These are phyloP conservation scores for Piper longum DNA, from an alignment of 164 flowering plant genomes.

Conservation along the genomic window DNA sequence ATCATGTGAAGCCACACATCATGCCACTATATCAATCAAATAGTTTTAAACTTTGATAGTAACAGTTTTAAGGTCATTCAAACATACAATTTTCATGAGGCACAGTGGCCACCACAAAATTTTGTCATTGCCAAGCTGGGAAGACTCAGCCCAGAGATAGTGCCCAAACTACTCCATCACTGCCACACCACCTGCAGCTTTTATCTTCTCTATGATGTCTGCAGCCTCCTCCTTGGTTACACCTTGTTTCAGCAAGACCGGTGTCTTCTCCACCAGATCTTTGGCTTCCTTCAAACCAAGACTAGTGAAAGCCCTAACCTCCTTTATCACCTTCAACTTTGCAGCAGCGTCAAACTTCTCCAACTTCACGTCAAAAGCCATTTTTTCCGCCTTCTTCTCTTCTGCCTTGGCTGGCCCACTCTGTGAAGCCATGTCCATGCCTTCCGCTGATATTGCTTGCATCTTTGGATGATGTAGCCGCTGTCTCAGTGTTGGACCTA, in stretches of 20 bases:
- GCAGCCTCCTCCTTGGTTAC: constrained; percentile 75
- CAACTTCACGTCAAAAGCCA: constrained; percentile 70
- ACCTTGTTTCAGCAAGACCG: constrained; percentile 60
- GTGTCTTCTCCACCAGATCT: constrained; percentile 74
- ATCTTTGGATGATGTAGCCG: constrained; percentile 46
- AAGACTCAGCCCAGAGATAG: too few relatives aligned
- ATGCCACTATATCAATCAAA: too few relatives aligned
- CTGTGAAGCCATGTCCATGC: constrained; percentile 38
- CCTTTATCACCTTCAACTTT: constrained; percentile 82
- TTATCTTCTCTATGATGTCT: constrained; percentile 63
- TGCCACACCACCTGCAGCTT: constrained; percentile 66
- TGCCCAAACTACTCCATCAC: constrained; percentile 39
- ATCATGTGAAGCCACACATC: too few relatives aligned
- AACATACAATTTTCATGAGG: too few relatives aligned
- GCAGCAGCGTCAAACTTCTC: constrained; percentile 75
- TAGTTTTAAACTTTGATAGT: too few relatives aligned
- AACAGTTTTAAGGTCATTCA: too few relatives aligned
- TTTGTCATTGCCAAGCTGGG: too few relatives aligned
- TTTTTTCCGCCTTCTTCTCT: constrained; percentile 69
- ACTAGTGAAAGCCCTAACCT: constrained; percentile 60
- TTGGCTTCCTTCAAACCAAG: constrained; percentile 85
- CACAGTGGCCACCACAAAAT: too few relatives aligned
- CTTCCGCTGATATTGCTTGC: constrained; percentile 42
- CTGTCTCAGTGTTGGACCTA: constrained; percentile 41
- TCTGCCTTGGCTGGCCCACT: constrained; percentile 28